A percentile compares a stretch with the other conserved stretches of the same genome.
Evolutionary conservation across 108 stramenopile genomes (phyloP).

Genomic region (Discostella stelligeroides): DNA sequence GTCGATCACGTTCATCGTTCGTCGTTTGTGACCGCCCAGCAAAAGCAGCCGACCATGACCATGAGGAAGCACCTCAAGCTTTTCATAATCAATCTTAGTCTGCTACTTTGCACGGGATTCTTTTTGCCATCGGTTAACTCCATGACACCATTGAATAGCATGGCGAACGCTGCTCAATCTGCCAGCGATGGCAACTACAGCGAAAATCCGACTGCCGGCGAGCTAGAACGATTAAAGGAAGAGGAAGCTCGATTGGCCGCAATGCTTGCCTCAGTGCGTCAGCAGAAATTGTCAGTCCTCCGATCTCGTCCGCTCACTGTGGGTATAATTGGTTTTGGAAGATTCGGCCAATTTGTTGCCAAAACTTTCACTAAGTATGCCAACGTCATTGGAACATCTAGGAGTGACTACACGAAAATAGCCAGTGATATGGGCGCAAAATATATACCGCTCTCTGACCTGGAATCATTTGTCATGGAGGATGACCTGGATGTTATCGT

Average conservation of each 20-base stretch:
- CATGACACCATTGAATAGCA: conserved; percentile 1
- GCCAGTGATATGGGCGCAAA: conserved; percentile 63
- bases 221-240: conserved; percentile 38
- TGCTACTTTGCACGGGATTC: conserved; percentile 15
- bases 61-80: background rate
- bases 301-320: conserved; percentile 80
- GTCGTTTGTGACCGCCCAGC: no score
- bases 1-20: no score
- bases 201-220: conserved; percentile 24
- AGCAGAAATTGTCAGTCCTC: conserved; percentile 50
- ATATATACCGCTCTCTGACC: conserved; percentile 57
- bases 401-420: conserved; percentile 61
- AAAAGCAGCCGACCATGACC: no score
- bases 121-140: conserved; percentile 26
- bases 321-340: conserved; percentile 94
- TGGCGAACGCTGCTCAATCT: conserved; percentile 11
- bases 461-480: conserved; percentile 56
- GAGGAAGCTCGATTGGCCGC: conserved; percentile 37
- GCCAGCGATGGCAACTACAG: conserved; percentile 1
- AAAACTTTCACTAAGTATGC: conserved; percentile 59
- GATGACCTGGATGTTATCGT: conserved; percentile 82
- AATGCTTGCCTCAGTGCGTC: conserved; percentile 46
- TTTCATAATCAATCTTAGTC: conserved; percentile 11
- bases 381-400: conserved; percentile 51
- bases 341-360: conserved; percentile 92